A percentile compares a stretch with the other conserved stretches of the same genome.
These are phyloP conservation scores for Suillus bovinus DNA, from an alignment of 768 basidiomycete genomes.

Conservation along the genomic window DNA sequence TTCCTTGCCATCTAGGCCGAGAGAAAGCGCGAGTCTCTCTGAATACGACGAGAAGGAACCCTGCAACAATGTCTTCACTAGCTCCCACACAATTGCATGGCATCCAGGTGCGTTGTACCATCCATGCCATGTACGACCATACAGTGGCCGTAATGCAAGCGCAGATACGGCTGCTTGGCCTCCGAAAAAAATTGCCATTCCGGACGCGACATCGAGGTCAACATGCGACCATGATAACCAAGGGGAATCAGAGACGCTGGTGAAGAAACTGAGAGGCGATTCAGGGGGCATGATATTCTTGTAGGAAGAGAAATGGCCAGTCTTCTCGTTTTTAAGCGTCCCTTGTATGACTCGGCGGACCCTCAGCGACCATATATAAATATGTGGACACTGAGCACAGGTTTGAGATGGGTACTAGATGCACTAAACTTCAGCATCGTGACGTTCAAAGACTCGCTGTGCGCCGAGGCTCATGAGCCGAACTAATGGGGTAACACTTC, in stretches of 20 bases:
- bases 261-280: neutral
- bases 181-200: slow-evolving; percentile 28
- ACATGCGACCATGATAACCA: neutral
- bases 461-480: neutral
- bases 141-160: slow-evolving; percentile 30
- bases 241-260: too few relatives aligned
- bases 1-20: slow-evolving; percentile 16
- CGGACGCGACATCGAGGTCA: slow-evolving; percentile 21
- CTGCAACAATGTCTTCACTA: slow-evolving; percentile 20
- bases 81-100: slow-evolving; percentile 24
- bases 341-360: neutral
- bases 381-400: neutral
- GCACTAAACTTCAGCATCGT: neutral
- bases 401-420: neutral
- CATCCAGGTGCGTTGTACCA: slow-evolving; percentile 38
- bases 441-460: neutral
- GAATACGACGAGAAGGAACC: slow-evolving; percentile 16
- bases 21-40: slow-evolving; percentile 19
- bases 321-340: neutral
- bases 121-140: slow-evolving; percentile 29
- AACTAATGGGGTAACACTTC: neutral
- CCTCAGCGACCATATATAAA: neutral
- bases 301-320: neutral
- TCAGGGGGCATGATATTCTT: neutral
- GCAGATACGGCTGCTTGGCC: slow-evolving; percentile 34